Conservation (phyloP, 352 stramenopile species). For the Globisporangium orthogonon region DNA sequence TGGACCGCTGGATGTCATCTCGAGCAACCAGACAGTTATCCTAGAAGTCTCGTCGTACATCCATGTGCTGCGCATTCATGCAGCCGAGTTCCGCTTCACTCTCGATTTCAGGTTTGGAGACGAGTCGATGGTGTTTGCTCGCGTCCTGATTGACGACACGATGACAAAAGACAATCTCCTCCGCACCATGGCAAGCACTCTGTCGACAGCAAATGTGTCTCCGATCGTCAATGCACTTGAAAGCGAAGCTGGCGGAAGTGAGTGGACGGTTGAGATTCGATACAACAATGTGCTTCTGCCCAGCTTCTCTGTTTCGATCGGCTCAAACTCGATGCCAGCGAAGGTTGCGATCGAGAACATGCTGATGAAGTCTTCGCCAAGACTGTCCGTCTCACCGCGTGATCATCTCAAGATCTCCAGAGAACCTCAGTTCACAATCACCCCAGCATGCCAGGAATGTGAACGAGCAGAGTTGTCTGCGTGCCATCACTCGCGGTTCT, state of each 20-base stretch:
- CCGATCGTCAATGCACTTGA: constrained; percentile 4
- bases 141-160: not conserved
- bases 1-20: constrained; percentile 13
- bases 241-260: constrained; percentile 8
- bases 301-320: constrained; percentile 9
- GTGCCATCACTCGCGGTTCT: constrained; percentile 2
- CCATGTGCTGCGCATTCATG: constrained; percentile 11
- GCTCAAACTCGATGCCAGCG: not conserved
- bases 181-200: not conserved
- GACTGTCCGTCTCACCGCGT: not conserved
- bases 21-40: constrained; percentile 1
- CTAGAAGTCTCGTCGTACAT: constrained; percentile 13
- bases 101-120: constrained; percentile 10
- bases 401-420: constrained; percentile 5
- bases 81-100: constrained; percentile 3
- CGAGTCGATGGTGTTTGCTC: not conserved
- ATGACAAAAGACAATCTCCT: not conserved
- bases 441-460: not conserved
- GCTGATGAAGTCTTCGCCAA: constrained; percentile 1
- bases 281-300: constrained; percentile 14
- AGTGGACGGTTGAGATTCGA: constrained; percentile 12
- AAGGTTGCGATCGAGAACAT: constrained; percentile 11
- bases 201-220: not conserved
- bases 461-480: not conserved
- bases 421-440: not conserved